Percentiles rank a stretch among this genome's conserved stretches.
phyloP scores from a whole-genome alignment of 345 rosid species.

The Physaria fendleri region DNA sequence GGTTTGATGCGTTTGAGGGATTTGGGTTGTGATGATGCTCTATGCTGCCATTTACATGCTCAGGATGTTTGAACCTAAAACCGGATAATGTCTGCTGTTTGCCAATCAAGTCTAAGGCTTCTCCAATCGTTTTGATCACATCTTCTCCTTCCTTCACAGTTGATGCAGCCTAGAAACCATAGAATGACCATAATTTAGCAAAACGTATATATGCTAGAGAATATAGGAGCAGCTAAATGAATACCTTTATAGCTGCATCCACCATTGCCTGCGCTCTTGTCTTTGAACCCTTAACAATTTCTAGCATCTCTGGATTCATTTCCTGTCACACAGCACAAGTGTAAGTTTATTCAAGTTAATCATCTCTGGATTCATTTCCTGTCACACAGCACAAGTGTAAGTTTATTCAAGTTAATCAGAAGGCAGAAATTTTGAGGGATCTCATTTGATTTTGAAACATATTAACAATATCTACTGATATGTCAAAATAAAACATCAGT shows the following conservation, averaged over 20 bases:
- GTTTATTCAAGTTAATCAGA: constrained; percentile 26
- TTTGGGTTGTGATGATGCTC: constrained; percentile 29
- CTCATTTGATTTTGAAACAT: not conserved
- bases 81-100: constrained; percentile 38
- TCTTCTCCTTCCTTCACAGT: constrained; percentile 73
- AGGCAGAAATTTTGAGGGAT: constrained; percentile 7
- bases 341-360: constrained; percentile 28
- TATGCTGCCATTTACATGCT: constrained; percentile 39
- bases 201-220: constrained; percentile 2
- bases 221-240: not conserved
- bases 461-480: not conserved
- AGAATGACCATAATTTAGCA: constrained; percentile 1
- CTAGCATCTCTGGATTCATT: constrained; percentile 54
- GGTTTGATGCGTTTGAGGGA: constrained; percentile 32
- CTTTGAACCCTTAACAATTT: constrained; percentile 65
- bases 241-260: constrained; percentile 83
- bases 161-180: constrained; percentile 57
- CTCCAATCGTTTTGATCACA: constrained; percentile 48
- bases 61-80: constrained; percentile 32
- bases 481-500: constrained; percentile 12
- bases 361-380: constrained; percentile 62
- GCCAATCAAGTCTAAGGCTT: constrained; percentile 58
- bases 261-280: constrained; percentile 71
- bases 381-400: constrained; percentile 32
- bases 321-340: constrained; percentile 43